Evolutionary conservation across 805 yeast species (phyloP), one percentile per base, ranked within the genome.

Genomic region (Myxozyma udenii): DNA sequence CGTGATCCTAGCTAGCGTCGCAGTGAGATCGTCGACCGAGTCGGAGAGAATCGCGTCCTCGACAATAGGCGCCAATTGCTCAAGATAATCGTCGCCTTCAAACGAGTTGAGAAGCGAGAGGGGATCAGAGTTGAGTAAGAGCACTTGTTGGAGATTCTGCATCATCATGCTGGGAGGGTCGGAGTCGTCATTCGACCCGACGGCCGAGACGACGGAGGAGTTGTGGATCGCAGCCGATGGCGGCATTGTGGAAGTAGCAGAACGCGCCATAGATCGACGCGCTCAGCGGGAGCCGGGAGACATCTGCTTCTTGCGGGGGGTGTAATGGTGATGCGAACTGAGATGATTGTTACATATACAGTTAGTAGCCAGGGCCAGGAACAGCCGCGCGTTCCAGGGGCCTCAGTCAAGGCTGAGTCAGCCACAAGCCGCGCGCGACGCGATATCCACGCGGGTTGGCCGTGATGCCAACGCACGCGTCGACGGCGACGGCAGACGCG

Each of bases 61-160:
- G 57, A 87, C 76, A 16, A 85, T 76, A 1, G 95, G 95, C 1
- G 87, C 85, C 53, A 88, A 74, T 66, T 85, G 87, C 57, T 87
- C 95, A 36, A 87, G 67, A 66, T 83, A 86, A 61, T 85, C 90
- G 50, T 81, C 85, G 37, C 60, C 53, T 35, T 59, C 54, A 12
- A 50, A 33, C 6, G 54, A 51, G 26, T 52, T 52, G 41, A 51
- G 47, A 11, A 56, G 44, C 11, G 60, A 57, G n/a, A 56, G 33
- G 21, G 61, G 61, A 24, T 57, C 61, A 4, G 61, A 57, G 25
- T 53, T 56, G 43, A 57, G 55, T n/a, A 57, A 48, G 3, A 55
- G 51, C 18, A 57, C 59, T 36, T 57, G 58, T 38, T 56, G 61
- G 22, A 57, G 49, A 14, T 56, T 55, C 25, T 37, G 48, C 58